phyloP scores from a whole-genome alignment of 352 stramenopile genomes.

The Globisporangium lucens region DNA sequence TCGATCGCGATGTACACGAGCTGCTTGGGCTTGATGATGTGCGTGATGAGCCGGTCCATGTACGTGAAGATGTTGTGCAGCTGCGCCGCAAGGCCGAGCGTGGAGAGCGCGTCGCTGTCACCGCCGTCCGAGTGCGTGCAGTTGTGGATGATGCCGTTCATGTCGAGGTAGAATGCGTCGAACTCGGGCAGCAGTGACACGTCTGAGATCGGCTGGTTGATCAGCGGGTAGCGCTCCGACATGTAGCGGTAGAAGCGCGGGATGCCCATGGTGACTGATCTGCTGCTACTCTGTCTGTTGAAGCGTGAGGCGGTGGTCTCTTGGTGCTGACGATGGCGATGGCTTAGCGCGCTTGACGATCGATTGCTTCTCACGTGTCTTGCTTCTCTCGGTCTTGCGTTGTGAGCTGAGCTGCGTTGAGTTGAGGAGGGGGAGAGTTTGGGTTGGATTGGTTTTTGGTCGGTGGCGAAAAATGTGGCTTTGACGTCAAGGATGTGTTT shows the following conservation, averaged over 20 bases:
- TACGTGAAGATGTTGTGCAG: constrained; percentile 91
- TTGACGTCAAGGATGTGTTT: background rate
- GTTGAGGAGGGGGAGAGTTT: background rate
- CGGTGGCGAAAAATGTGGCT: background rate
- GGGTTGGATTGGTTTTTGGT: background rate
- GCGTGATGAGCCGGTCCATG: constrained; percentile 94
- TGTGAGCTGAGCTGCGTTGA: background rate
- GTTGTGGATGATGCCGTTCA: constrained; percentile 99
- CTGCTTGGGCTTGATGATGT: constrained; percentile 96
- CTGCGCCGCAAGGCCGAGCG: constrained; percentile 93
- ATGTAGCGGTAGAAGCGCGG: constrained; percentile 93
- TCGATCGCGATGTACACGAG: constrained; percentile 99
- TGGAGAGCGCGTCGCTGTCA: constrained; percentile 84
- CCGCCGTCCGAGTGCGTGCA: constrained; percentile 96
- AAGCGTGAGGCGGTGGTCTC: background rate
- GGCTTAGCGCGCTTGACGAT: background rate
- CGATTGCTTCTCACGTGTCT: background rate
- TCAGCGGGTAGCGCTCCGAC: constrained; percentile 97
- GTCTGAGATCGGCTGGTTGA: constrained; percentile 98
- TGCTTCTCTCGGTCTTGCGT: background rate
- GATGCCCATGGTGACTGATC: constrained; percentile 74
- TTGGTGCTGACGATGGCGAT: background rate
- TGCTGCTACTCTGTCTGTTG: background rate
- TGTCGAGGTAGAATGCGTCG: constrained; percentile 99
- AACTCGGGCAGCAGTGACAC: constrained; percentile 97